Percentiles rank a stretch among this genome's conserved stretches.
Conservation (phyloP, 139 green algal species). For the Marvania coccoides region DNA sequence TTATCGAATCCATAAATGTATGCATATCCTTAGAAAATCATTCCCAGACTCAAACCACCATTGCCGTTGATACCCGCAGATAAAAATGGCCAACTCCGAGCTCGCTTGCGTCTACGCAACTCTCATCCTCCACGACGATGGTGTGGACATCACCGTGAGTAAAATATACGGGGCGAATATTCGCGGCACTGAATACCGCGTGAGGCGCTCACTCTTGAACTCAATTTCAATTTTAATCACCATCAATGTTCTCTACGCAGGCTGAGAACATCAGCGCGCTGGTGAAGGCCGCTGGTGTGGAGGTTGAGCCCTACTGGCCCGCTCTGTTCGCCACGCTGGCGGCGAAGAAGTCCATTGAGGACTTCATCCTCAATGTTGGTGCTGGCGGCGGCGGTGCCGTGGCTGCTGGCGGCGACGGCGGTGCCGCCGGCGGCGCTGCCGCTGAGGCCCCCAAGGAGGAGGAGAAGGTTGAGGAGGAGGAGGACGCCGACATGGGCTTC, state of each 20-base stretch:
- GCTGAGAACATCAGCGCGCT: constrained; percentile 91
- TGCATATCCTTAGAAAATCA: background rate
- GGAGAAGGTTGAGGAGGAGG: constrained; percentile 77
- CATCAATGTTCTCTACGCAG: constrained; percentile 32
- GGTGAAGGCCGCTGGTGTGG: constrained; percentile 80
- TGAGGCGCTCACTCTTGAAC: too few species aligned
- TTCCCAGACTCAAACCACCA: background rate
- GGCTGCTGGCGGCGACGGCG: constrained; percentile 45
- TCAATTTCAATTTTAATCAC: too few species aligned
- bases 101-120: constrained; percentile 93
- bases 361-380: constrained; percentile 96
- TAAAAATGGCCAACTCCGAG: constrained; percentile 70
- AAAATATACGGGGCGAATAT: constrained; percentile 3
- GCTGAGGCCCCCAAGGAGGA: constrained; percentile 63
- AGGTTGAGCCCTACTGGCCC: constrained; percentile 95
- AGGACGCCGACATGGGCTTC: constrained; percentile 90
- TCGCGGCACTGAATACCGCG: too few species aligned
- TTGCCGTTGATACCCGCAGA: background rate
- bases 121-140: constrained; percentile 95
- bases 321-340: constrained; percentile 95
- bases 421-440: constrained; percentile 45
- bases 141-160: constrained; percentile 79
- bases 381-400: constrained; percentile 53
- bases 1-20: too few species aligned
- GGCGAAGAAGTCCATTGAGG: constrained; percentile 84